Percentiles rank a stretch among this genome's conserved stretches.
phyloP scores from a whole-genome alignment of 2,329 filamentous ascomycete genomes.

The Colletotrichum sp. region DNA sequence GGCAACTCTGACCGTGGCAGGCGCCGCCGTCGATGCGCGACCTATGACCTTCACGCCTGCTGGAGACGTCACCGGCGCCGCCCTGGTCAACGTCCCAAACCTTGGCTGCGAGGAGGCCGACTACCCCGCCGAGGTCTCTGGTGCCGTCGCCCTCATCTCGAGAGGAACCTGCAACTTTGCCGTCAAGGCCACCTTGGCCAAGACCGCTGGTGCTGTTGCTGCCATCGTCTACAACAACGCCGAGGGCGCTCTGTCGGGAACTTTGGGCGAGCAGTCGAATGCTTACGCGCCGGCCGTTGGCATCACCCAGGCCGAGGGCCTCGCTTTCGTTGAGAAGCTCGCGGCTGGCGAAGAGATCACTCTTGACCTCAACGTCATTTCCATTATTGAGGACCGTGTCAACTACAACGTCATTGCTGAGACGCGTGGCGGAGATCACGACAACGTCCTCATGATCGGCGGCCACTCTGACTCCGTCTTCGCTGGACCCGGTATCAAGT shows the following conservation, averaged over 20 bases:
- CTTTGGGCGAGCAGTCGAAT: slow-evolving; percentile 53
- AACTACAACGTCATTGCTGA: slow-evolving; percentile 58
- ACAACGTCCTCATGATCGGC: slow-evolving; percentile 53
- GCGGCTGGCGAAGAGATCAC: slow-evolving; percentile 34
- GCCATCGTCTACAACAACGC: slow-evolving; percentile 69
- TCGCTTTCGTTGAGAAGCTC: slow-evolving; percentile 34
- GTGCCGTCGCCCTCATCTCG: slow-evolving; percentile 63
- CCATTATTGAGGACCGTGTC: slow-evolving; percentile 50
- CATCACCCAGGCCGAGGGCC: slow-evolving; percentile 53
- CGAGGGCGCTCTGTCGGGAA: slow-evolving; percentile 54
- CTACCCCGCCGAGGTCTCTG: slow-evolving; percentile 56
- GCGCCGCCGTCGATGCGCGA: slow-evolving; percentile 27
- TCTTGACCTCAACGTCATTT: slow-evolving; percentile 46
- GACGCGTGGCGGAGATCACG: slow-evolving; percentile 51
- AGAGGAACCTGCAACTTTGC: slow-evolving; percentile 66
- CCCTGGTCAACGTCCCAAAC: slow-evolving; percentile 52
- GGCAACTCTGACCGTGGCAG: slow-evolving; percentile 33
- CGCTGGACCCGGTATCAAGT: slow-evolving; percentile 64
- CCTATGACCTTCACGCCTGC: slow-evolving; percentile 57
- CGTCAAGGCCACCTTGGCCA: slow-evolving; percentile 61
- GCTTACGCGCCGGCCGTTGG: slow-evolving; percentile 57
- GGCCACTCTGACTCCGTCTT: slow-evolving; percentile 53
- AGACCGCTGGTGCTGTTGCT: slow-evolving; percentile 60
- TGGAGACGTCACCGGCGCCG: slow-evolving; percentile 39
- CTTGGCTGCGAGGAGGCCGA: slow-evolving; percentile 59